A percentile compares a stretch with the other conserved stretches of the same genome.
Conservation (phyloP, 2,329 filamentous ascomycete species). For the Microcyclospora tardicrescens region DNA sequence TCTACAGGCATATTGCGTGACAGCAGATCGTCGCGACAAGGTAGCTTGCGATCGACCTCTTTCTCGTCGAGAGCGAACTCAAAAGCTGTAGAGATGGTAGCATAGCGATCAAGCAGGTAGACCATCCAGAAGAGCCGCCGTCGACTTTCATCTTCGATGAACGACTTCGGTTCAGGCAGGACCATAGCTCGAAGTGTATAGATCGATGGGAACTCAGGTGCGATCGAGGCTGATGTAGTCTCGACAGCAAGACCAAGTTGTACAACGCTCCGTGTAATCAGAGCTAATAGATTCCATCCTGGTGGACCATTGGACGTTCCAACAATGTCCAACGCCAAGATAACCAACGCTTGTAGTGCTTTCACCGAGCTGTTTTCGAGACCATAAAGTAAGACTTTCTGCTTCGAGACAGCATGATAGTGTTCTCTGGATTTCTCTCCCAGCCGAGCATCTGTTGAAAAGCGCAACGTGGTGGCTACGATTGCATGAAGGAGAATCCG, state of each 20-base stretch:
- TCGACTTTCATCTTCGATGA: slow-evolving; percentile 79
- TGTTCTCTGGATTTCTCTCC: slow-evolving; percentile 59
- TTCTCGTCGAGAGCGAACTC: slow-evolving; percentile 82
- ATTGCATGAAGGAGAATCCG: slow-evolving; percentile 76
- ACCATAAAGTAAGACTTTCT: slow-evolving; percentile 74
- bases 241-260: slow-evolving; percentile 79
- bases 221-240: slow-evolving; percentile 62
- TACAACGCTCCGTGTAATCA: slow-evolving; percentile 79
- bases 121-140: slow-evolving; percentile 88
- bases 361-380: slow-evolving; percentile 84
- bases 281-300: slow-evolving; percentile 80
- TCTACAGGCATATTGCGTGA: slow-evolving; percentile 72
- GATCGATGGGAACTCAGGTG: slow-evolving; percentile 70
- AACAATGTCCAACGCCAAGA: slow-evolving; percentile 71
- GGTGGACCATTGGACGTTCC: slow-evolving; percentile 82
- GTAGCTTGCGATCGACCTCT: slow-evolving; percentile 76
- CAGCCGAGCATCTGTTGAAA: slow-evolving; percentile 63
- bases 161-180: slow-evolving; percentile 68
- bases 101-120: slow-evolving; percentile 79
- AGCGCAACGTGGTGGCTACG: slow-evolving; percentile 74
- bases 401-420: slow-evolving; percentile 71
- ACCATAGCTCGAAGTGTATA: slow-evolving; percentile 80
- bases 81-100: slow-evolving; percentile 81
- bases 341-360: slow-evolving; percentile 73
- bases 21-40: slow-evolving; percentile 79